These are phyloP conservation scores for Monosporascus sp. DNA, from an alignment of 2,329 filamentous ascomycete genomes.

Conservation along the genomic window DNA sequence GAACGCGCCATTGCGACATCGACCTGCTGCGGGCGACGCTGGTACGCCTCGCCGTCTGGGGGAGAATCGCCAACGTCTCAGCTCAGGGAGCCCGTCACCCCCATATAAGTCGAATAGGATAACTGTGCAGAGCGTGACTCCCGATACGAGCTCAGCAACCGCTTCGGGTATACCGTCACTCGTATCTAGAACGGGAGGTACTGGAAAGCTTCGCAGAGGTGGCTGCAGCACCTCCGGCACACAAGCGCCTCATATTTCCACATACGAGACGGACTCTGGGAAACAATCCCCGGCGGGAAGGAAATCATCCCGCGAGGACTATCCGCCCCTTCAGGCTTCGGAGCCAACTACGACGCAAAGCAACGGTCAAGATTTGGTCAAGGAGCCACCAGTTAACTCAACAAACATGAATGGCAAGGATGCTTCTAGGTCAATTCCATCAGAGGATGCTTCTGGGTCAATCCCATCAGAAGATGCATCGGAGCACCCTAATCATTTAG, in stretches of 20 bases:
- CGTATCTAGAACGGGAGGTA: not conserved
- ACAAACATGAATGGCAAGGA: not conserved
- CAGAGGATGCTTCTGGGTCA: not conserved
- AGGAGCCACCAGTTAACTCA: not conserved
- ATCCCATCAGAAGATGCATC: not conserved
- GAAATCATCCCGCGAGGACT: not conserved
- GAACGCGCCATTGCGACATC: not conserved
- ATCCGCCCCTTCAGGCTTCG: not conserved
- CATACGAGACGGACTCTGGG: not conserved
- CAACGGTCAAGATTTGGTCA: not conserved
- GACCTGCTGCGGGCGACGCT: not conserved
- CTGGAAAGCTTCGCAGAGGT: not conserved
- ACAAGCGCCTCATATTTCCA: not conserved
- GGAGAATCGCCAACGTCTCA: not conserved
- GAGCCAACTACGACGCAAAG: not conserved
- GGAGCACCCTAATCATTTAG: conserved; percentile 2
- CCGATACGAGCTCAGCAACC: not conserved
- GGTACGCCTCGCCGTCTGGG: not conserved
- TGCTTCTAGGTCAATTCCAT: not conserved
- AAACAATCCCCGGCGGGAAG: no score
- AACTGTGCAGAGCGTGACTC: not conserved
- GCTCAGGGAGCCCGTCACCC: not conserved
- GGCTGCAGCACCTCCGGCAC: not conserved
- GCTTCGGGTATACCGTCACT: not conserved
- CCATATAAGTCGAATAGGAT: not conserved